Conservation (phyloP, 2,329 filamentous ascomycete species). For the Penicillium occitanis region DNA sequence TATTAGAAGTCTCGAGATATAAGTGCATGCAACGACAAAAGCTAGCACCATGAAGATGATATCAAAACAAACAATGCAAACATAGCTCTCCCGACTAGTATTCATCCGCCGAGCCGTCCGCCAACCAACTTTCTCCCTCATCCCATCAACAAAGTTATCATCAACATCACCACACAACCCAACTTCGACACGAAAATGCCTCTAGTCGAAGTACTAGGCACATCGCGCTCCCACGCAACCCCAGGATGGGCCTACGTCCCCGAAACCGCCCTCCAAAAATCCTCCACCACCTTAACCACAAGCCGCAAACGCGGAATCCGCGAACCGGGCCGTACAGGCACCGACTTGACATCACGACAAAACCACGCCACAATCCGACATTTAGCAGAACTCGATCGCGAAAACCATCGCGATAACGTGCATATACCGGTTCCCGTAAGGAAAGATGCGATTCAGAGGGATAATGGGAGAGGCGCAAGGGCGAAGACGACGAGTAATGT, state of each 20-base stretch:
- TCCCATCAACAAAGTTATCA: not conserved
- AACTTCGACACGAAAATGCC: conserved; percentile 47
- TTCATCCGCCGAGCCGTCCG: not conserved
- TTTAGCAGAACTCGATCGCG: conserved; percentile 77
- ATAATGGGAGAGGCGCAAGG: conserved; percentile 30
- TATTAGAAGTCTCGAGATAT: no score
- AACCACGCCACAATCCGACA: conserved; percentile 79
- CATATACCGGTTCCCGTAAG: conserved; percentile 67
- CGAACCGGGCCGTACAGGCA: conserved; percentile 53
- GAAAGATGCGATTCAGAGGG: conserved; percentile 40
- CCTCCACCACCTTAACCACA: conserved; percentile 52
- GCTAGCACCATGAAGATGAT: not conserved
- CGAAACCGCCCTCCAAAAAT: conserved; percentile 63
- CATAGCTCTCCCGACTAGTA: not conserved
- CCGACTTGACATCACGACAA: conserved; percentile 74
- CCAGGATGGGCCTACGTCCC: conserved; percentile 93
- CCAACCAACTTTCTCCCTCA: not conserved
- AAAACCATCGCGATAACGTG: conserved; percentile 67
- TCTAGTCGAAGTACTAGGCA: conserved; percentile 80
- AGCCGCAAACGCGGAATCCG: conserved; percentile 70
- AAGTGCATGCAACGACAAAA: not conserved
- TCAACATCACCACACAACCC: not conserved
- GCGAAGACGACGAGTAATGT: conserved; percentile 49
- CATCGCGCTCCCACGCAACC: conserved; percentile 65
- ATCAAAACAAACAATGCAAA: conserved; percentile 11